Percentiles rank a stretch among this genome's conserved stretches.
phyloP scores from a whole-genome alignment of 805 yeast genomes.

The Nakazawaea wyomingensis region DNA sequence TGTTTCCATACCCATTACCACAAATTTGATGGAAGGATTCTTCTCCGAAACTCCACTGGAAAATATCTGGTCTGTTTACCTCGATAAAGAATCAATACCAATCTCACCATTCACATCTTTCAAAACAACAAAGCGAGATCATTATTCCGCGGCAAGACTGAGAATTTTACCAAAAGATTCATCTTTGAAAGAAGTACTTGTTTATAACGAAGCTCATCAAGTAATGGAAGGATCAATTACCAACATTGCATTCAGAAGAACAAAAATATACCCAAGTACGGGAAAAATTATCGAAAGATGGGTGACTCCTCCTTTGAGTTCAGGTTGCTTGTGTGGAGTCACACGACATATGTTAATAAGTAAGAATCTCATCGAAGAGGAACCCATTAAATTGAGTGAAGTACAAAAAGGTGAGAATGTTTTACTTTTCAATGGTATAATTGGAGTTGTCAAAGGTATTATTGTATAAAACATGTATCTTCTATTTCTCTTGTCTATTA shows the following conservation, averaged over 20 bases:
- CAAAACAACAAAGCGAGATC: constrained; percentile 72
- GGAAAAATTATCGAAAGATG: constrained; percentile 40
- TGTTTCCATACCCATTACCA: constrained; percentile 20
- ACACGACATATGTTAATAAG: constrained; percentile 59
- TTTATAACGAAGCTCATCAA: constrained; percentile 55
- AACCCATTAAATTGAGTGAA: constrained; percentile 38
- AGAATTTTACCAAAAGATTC: constrained; percentile 32
- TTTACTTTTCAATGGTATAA: constrained; percentile 73
- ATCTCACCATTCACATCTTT: constrained; percentile 79
- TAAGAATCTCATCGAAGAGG: constrained; percentile 50
- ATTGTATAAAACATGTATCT: constrained; percentile 20
- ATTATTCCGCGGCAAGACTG: constrained; percentile 57
- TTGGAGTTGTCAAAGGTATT: constrained; percentile 68
- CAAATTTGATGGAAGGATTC: constrained; percentile 11
- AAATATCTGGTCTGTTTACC: constrained; percentile 50
- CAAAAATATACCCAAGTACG: constrained; percentile 21
- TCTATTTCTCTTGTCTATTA: constrained; percentile 8
- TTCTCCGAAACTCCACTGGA: not conserved
- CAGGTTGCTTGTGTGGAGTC: constrained; percentile 86
- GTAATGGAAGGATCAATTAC: constrained; percentile 81
- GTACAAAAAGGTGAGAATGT: constrained; percentile 63
- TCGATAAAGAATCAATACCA: constrained; percentile 48
- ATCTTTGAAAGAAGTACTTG: constrained; percentile 57
- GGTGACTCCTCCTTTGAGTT: constrained; percentile 74
- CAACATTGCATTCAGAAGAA: constrained; percentile 61